Conservation (phyloP, 768 basidiomycete genomes). For the Amanita muscaria region DNA sequence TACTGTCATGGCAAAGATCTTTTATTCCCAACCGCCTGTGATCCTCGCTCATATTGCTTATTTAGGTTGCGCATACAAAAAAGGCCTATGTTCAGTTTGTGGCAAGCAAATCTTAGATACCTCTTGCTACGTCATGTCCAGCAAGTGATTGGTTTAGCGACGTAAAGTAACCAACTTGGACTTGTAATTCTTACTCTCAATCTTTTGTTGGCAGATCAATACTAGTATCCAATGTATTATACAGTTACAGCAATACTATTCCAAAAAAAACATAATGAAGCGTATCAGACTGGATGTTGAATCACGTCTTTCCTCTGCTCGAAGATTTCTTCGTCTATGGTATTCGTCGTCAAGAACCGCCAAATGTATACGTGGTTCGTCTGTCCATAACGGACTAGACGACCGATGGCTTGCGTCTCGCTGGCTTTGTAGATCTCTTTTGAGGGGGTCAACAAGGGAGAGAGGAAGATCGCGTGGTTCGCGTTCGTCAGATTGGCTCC, state of each 20-base stretch:
- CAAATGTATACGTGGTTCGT: constrained; percentile 72
- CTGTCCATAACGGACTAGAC: constrained; percentile 79
- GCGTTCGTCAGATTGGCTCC: constrained; percentile 89
- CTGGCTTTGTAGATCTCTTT: constrained; percentile 82
- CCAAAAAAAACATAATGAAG: background rate
- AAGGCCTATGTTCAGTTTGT: constrained; percentile 80
- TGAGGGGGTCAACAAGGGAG: constrained; percentile 75
- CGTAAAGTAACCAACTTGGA: background rate
- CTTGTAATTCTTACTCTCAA: background rate
- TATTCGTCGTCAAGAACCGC: constrained; percentile 77
- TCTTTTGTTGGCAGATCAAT: background rate
- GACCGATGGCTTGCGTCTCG: constrained; percentile 78
- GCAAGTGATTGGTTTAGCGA: constrained; percentile 40
- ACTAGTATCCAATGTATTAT: constrained; percentile 3
- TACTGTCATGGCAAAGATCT: constrained; percentile 74
- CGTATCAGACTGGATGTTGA: constrained; percentile 2
- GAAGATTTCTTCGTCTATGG: constrained; percentile 84
- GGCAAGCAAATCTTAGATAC: constrained; percentile 84
- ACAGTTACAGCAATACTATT: background rate
- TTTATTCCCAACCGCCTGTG: constrained; percentile 6
- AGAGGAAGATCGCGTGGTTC: constrained; percentile 92
- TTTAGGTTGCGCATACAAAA: constrained; percentile 80
- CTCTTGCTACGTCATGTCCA: constrained; percentile 76
- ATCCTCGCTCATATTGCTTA: constrained; percentile 9
- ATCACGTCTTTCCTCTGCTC: constrained; percentile 37